Evolutionary conservation across 2,329 filamentous ascomycete genomes (phyloP).

Genomic region (Neoascochyta sp.): DNA sequence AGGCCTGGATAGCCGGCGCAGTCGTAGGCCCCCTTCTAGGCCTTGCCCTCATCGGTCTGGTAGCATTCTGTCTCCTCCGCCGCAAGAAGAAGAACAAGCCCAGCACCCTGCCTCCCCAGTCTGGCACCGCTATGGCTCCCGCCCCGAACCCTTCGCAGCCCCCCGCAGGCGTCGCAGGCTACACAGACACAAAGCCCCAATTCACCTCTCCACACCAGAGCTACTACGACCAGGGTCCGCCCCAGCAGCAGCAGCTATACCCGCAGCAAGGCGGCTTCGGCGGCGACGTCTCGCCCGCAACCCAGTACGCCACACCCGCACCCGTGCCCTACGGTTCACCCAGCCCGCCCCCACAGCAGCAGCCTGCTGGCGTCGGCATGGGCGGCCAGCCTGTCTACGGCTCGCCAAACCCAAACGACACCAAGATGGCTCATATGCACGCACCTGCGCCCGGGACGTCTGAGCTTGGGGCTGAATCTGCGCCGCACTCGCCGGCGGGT

Average conservation of each 20-base stretch:
- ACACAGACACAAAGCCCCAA: constrained; percentile 16
- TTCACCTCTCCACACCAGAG: constrained; percentile 7
- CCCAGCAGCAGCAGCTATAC: constrained; percentile 3
- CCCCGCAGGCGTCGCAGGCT: constrained; percentile 12
- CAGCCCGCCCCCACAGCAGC: no score
- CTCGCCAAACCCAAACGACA: no score
- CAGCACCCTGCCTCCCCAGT: constrained; percentile 1
- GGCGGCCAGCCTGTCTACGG: no score
- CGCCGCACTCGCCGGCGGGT: no score
- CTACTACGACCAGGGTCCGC: constrained; percentile 3
- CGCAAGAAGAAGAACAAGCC: constrained; percentile 21
- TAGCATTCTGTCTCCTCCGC: constrained; percentile 24
- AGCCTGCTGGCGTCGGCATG: no score
- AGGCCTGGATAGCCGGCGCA: constrained; percentile 31
- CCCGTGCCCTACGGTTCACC: no score
- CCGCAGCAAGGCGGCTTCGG: constrained; percentile 10
- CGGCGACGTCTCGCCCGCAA: constrained; percentile 3
- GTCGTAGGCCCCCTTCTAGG: constrained; percentile 25
- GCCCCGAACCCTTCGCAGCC: constrained; percentile 8
- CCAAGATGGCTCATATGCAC: no score
- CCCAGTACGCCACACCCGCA: no score
- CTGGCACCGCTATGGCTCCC: constrained; percentile 11
- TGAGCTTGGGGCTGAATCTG: no score
- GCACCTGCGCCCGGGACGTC: no score
- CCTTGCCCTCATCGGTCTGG: constrained; percentile 20